Evolutionary conservation across 768 basidiomycete species (phyloP).

Genomic region (Clitopilus hobsonii): DNA sequence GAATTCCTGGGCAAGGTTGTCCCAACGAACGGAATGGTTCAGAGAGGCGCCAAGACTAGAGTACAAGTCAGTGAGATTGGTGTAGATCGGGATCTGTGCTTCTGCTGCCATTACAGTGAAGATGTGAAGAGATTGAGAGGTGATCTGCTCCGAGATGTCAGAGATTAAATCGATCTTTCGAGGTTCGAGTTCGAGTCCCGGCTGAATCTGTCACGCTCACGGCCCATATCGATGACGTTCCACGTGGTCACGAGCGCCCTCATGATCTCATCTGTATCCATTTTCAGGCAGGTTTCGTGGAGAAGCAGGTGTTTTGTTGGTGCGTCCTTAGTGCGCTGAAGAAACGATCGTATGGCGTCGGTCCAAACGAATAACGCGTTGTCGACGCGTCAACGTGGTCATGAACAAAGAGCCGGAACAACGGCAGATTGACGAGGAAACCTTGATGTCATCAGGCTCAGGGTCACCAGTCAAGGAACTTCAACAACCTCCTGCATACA

Average conservation of each 20-base stretch:
- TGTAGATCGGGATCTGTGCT: conserved; percentile 58
- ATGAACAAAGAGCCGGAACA: too few species aligned
- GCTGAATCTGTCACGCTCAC: background rate
- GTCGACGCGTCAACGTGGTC: background rate
- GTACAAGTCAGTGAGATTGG: conserved; percentile 52
- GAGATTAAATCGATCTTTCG: background rate
- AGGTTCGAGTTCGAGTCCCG: background rate
- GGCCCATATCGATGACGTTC: background rate
- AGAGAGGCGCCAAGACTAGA: conserved; percentile 47
- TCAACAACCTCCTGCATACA: too few species aligned
- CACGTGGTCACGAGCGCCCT: background rate
- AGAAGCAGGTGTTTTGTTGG: too few species aligned
- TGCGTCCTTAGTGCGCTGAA: background rate
- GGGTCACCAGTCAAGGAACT: too few species aligned
- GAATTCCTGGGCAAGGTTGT: conserved; percentile 58
- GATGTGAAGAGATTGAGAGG: background rate
- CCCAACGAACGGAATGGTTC: conserved; percentile 57
- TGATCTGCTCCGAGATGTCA: background rate
- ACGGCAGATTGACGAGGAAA: too few species aligned
- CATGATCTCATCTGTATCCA: background rate
- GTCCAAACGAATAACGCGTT: background rate
- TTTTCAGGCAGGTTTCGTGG: background rate
- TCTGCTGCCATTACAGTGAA: conserved; percentile 42
- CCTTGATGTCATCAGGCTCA: too few species aligned
- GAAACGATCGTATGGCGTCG: background rate